These are phyloP conservation scores for Sporisorium exsertum DNA, from an alignment of 1,284 basidiomycete genomes.

Conservation along the genomic window DNA sequence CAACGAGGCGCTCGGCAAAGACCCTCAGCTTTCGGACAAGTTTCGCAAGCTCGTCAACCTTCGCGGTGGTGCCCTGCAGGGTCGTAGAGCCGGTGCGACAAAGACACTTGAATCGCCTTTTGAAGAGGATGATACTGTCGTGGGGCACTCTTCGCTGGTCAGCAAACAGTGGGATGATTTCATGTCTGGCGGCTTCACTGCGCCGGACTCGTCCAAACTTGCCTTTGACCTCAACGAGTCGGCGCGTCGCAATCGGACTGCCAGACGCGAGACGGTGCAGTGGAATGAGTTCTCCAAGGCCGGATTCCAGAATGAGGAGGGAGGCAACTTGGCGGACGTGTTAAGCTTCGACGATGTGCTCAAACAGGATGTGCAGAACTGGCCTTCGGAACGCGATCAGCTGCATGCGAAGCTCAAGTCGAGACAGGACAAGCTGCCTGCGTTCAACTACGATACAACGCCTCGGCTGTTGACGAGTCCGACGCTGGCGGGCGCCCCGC, in stretches of 20 bases:
- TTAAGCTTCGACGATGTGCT: slow-evolving; percentile 64
- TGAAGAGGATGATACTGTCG: slow-evolving; percentile 33
- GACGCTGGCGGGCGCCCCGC: slow-evolving; percentile 19
- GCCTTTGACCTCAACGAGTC: slow-evolving; percentile 65
- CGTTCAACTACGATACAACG: slow-evolving; percentile 62
- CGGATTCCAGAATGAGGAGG: slow-evolving; percentile 51
- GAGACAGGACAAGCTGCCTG: slow-evolving; percentile 45
- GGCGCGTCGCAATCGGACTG: slow-evolving; percentile 46
- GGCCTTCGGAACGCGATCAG: slow-evolving; percentile 52
- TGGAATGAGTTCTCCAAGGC: slow-evolving; percentile 63
- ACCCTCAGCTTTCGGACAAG: slow-evolving; percentile 63
- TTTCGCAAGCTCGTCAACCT: slow-evolving; percentile 66
- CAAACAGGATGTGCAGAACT: slow-evolving; percentile 57
- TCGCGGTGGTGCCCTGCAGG: slow-evolving; percentile 38
- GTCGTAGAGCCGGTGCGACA: slow-evolving; percentile 15
- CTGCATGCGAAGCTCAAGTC: slow-evolving; percentile 49
- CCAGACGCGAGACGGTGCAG: slow-evolving; percentile 51
- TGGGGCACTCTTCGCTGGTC: slow-evolving; percentile 53
- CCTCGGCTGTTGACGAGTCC: slow-evolving; percentile 54
- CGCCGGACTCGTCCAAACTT: slow-evolving; percentile 62
- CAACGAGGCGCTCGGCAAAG: slow-evolving; percentile 40
- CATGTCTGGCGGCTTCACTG: slow-evolving; percentile 59
- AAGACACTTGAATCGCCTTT: slow-evolving; percentile 1
- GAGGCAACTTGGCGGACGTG: slow-evolving; percentile 43
- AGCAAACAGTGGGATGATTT: slow-evolving; percentile 65